phyloP scores from a whole-genome alignment of 2,329 filamentous ascomycete species.

The Metarhizium album region DNA sequence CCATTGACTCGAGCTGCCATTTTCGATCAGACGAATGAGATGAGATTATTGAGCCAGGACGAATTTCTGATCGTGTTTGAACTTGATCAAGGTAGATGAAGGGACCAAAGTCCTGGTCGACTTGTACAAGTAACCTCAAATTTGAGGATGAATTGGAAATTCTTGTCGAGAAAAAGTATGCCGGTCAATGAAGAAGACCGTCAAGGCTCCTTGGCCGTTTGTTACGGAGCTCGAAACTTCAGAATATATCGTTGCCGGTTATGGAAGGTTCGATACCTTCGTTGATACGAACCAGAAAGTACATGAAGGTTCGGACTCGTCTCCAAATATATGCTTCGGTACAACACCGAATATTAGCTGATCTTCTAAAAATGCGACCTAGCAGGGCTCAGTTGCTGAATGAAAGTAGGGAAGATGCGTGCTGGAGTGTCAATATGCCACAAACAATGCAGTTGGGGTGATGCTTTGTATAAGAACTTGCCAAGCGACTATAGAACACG shows the following conservation, averaged over 20 bases:
- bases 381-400: background rate
- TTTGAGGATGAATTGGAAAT: too few species aligned
- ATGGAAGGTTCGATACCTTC: background rate
- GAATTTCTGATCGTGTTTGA: background rate
- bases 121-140: background rate
- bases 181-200: too few species aligned
- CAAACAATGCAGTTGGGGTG: background rate
- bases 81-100: background rate
- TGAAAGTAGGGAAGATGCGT: background rate
- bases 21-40: constrained; percentile 4
- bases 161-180: too few species aligned
- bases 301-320: background rate
- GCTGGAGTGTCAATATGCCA: background rate
- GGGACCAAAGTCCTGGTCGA: background rate
- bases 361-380: background rate
- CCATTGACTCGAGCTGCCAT: constrained; percentile 6
- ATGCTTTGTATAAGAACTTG: background rate
- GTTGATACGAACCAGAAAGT: background rate
- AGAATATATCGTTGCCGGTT: background rate
- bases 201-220: background rate
- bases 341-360: background rate
- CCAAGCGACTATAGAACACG: background rate
- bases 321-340: background rate
- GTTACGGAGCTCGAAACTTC: background rate
- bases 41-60: background rate